These are phyloP conservation scores for Cercospora zeina DNA, from an alignment of 2,329 filamentous ascomycete species.

Conservation along the genomic window DNA sequence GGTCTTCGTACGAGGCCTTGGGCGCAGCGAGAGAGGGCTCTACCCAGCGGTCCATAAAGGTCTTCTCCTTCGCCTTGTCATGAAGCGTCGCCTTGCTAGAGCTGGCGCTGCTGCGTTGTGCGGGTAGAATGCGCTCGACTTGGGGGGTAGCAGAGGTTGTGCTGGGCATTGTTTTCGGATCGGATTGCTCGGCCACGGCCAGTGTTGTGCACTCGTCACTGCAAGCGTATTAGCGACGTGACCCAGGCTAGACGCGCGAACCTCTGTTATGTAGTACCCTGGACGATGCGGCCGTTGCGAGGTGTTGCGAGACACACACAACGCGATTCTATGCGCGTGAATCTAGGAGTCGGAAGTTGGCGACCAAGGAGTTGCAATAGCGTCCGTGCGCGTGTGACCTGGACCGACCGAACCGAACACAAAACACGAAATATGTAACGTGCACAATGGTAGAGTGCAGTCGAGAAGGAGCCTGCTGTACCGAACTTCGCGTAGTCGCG, in stretches of 20 bases:
- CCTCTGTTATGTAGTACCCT: constrained; percentile 13
- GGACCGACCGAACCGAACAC: not conserved
- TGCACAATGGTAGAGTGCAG: not conserved
- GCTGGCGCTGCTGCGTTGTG: constrained; percentile 27
- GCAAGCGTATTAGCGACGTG: constrained; percentile 21
- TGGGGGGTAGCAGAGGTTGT: constrained; percentile 17
- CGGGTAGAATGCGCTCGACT: constrained; percentile 7
- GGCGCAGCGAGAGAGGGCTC: constrained; percentile 58
- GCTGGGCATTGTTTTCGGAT: constrained; percentile 15
- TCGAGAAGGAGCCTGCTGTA: not conserved
- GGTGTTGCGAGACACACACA: constrained; percentile 14
- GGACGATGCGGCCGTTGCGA: constrained; percentile 22
- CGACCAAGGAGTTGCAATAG: not conserved
- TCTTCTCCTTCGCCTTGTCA: constrained; percentile 42
- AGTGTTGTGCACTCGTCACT: constrained; percentile 21
- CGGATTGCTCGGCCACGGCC: constrained; percentile 8
- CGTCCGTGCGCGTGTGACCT: not conserved
- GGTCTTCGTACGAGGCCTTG: constrained; percentile 73
- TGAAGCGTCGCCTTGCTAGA: constrained; percentile 43
- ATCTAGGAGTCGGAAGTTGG: not conserved
- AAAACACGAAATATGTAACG: not conserved
- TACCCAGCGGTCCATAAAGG: constrained; percentile 44
- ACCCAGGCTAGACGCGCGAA: not conserved
- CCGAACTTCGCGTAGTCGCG: not conserved
- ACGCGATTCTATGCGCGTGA: constrained; percentile 17